Conservation (phyloP, 371 early-diverging fungal genomes). For the Mortierella sp. region DNA sequence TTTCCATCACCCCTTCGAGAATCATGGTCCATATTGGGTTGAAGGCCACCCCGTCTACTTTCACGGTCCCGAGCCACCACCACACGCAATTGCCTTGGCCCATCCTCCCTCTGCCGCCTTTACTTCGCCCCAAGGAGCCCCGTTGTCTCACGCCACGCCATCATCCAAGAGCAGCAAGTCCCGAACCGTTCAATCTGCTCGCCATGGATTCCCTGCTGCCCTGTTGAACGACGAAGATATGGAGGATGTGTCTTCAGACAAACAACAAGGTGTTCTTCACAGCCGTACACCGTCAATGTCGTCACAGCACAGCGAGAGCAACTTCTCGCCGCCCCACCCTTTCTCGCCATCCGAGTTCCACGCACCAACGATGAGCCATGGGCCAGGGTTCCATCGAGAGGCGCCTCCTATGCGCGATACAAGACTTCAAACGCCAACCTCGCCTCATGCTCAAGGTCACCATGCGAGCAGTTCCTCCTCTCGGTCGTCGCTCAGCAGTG, state of each 20-base stretch:
- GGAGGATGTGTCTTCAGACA: background rate
- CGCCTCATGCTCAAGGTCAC: background rate
- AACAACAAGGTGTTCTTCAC: background rate
- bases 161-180: background rate
- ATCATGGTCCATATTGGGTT: background rate
- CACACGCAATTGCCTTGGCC: background rate
- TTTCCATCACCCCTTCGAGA: slow-evolving; percentile 3
- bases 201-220: background rate
- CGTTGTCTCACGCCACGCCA: background rate
- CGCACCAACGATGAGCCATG: background rate
- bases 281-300: slow-evolving; percentile 31
- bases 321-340: slow-evolving; percentile 14
- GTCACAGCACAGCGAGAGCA: slow-evolving; percentile 17
- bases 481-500: background rate
- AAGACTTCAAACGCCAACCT: background rate
- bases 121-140: background rate
- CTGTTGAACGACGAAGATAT: slow-evolving; percentile 4
- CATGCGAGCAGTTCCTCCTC: background rate
- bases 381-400: background rate
- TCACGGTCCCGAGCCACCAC: slow-evolving; percentile 2
- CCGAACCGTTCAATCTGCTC: background rate
- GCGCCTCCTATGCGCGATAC: background rate
- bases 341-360: slow-evolving; percentile 15
- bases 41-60: slow-evolving; percentile 7
- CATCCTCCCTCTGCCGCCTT: background rate